These are phyloP conservation scores for Saccharata proteae DNA, from an alignment of 2,329 filamentous ascomycete species.

Conservation along the genomic window DNA sequence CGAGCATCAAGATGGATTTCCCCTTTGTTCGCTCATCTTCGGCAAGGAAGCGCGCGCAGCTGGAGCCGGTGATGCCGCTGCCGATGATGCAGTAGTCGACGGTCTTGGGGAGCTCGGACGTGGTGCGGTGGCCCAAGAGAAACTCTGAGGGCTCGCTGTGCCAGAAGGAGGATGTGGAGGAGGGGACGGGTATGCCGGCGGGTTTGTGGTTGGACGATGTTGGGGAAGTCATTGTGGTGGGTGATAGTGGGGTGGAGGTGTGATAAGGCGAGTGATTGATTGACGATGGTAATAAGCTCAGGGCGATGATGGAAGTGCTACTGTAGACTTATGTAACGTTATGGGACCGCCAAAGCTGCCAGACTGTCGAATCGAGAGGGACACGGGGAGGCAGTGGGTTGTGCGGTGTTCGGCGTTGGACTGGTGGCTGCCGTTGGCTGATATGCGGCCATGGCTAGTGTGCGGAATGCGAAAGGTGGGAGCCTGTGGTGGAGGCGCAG, in stretches of 20 bases:
- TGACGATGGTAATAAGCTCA: no score
- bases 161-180: slow-evolving; percentile 61
- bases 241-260: neutral
- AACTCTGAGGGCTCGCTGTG: slow-evolving; percentile 53
- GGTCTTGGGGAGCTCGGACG: slow-evolving; percentile 45
- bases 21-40: slow-evolving; percentile 32
- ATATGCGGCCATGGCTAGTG: no score
- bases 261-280: no score
- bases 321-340: no score
- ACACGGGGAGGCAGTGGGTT: no score
- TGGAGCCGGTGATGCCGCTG: slow-evolving; percentile 65
- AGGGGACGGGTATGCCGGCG: slow-evolving; percentile 43
- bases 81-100: slow-evolving; percentile 61
- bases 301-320: no score
- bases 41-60: slow-evolving; percentile 51
- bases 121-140: slow-evolving; percentile 57
- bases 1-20: slow-evolving; percentile 55
- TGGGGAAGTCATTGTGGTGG: slow-evolving; percentile 1
- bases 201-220: slow-evolving; percentile 10
- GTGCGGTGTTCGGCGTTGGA: no score
- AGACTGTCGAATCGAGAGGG: no score
- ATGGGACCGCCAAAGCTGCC: no score
- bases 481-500: no score
- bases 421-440: no score
- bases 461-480: no score